A percentile compares a stretch with the other conserved stretches of the same genome.
Evolutionary conservation across 164 flowering plant genomes (phyloP).

Genomic region (Stephania cephalantha): DNA sequence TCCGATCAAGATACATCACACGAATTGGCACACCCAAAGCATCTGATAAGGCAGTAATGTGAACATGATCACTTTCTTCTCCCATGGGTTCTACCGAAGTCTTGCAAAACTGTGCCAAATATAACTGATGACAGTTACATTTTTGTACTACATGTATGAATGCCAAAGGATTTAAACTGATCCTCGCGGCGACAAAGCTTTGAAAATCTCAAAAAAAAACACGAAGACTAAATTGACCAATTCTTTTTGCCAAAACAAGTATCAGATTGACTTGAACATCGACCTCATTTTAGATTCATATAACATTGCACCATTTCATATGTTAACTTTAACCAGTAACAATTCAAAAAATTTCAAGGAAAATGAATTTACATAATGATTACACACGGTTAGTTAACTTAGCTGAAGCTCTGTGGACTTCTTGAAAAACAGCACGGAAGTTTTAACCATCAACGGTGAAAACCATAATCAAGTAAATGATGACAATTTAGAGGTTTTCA

Average conservation of each 20-base stretch:
- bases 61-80: constrained; percentile 98
- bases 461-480: neutral
- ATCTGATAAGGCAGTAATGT: constrained; percentile 88
- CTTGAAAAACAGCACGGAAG: neutral
- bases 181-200: neutral
- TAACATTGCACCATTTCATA: too few relatives aligned
- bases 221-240: neutral
- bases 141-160: neutral
- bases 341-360: too few relatives aligned
- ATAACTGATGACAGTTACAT: neutral
- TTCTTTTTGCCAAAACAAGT: neutral
- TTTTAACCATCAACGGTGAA: neutral
- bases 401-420: neutral
- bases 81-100: constrained; percentile 98
- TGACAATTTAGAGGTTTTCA: neutral
- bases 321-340: too few relatives aligned
- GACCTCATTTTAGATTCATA: neutral
- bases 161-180: neutral
- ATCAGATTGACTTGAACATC: neutral
- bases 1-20: constrained; percentile 90
- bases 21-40: constrained; percentile 92
- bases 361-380: too few relatives aligned
- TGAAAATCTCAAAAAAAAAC: neutral
- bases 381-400: too few relatives aligned
- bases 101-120: constrained; percentile 73